These are phyloP conservation scores for Talaromyces sp. DNA, from an alignment of 2,329 filamentous ascomycete genomes.

Conservation along the genomic window DNA sequence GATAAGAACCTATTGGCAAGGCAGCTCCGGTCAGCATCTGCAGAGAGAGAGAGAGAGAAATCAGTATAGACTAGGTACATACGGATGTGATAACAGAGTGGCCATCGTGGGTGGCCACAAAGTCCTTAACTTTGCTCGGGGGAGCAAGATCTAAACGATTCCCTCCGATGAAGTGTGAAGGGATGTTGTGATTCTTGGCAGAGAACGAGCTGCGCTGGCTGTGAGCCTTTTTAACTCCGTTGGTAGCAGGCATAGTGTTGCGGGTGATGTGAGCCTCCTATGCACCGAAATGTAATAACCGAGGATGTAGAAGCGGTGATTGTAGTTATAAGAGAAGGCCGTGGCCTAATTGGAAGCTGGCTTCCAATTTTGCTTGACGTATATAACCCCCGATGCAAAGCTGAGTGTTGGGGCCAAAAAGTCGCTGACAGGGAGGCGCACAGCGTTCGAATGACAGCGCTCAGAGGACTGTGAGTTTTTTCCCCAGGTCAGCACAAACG, in stretches of 20 bases:
- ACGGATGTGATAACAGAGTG: slow-evolving; percentile 99
- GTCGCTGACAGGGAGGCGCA: neutral
- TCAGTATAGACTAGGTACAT: slow-evolving; percentile 37
- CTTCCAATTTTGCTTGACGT: neutral
- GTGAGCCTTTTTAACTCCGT: slow-evolving; percentile 28
- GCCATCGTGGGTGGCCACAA: slow-evolving; percentile 81
- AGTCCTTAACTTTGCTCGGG: slow-evolving; percentile 89
- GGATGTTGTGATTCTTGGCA: slow-evolving; percentile 70
- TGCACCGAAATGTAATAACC: slow-evolving; percentile 1
- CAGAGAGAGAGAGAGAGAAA: neutral
- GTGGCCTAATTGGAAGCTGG: neutral
- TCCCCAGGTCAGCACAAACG: neutral
- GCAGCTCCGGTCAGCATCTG: neutral
- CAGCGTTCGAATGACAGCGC: neutral
- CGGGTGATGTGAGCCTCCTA: slow-evolving; percentile 8
- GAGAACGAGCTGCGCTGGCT: slow-evolving; percentile 63
- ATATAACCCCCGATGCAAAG: neutral
- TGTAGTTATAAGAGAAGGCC: neutral
- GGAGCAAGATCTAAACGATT: slow-evolving; percentile 79
- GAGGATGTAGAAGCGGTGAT: neutral
- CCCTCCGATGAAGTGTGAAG: slow-evolving; percentile 94
- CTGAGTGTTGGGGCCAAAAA: neutral
- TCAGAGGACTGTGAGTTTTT: neutral
- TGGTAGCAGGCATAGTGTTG: slow-evolving; percentile 37
- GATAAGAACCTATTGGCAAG: slow-evolving; percentile 71